Conservation (phyloP, 2,329 filamentous ascomycete genomes). For the Stachybotrys chartarum region DNA sequence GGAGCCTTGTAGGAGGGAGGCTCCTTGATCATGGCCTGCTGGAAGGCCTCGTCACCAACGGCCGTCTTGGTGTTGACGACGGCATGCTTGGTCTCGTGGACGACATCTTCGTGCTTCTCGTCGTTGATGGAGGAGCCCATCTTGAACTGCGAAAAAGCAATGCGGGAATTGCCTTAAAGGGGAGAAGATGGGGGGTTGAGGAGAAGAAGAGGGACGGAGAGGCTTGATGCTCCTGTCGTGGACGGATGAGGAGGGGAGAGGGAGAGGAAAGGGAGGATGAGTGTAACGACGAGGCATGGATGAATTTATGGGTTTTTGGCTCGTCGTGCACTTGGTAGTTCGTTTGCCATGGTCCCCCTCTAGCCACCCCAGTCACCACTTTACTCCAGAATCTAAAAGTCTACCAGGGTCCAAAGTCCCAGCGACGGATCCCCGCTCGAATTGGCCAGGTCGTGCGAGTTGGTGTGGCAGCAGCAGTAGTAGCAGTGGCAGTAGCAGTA, state of each 20-base stretch:
- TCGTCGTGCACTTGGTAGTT: no score
- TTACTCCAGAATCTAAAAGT: background rate
- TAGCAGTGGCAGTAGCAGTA: no score
- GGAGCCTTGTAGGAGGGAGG: conserved; percentile 12
- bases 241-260: background rate
- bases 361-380: background rate
- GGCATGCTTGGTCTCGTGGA: background rate
- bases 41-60: conserved; percentile 18
- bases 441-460: background rate
- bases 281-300: background rate
- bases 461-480: background rate
- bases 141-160: background rate
- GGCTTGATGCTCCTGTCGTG: background rate
- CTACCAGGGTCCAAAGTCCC: background rate
- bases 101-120: background rate
- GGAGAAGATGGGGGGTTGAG: background rate
- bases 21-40: conserved; percentile 21
- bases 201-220: background rate
- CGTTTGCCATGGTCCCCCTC: background rate
- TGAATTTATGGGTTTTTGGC: background rate
- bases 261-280: background rate
- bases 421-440: background rate
- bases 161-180: no score
- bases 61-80: conserved; percentile 11
- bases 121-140: background rate